These are phyloP conservation scores for Lasiodiplodia citricola DNA, from an alignment of 2,329 filamentous ascomycete genomes.

Conservation along the genomic window DNA sequence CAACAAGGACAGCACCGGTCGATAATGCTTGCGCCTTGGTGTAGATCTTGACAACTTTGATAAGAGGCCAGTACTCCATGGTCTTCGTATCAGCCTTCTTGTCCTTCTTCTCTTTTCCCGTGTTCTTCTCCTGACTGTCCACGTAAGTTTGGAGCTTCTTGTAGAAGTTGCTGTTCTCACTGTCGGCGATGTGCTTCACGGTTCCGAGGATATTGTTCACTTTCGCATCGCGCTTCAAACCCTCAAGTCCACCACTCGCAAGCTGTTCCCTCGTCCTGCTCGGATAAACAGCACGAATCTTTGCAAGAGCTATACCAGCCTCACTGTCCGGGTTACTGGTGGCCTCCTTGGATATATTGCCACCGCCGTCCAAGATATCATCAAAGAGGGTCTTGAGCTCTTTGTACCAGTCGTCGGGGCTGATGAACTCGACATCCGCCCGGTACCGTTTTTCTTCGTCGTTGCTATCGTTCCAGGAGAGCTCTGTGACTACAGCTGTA, in stretches of 20 bases:
- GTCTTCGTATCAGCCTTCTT: constrained; percentile 33
- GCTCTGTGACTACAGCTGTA: constrained; percentile 66
- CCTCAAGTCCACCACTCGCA: constrained; percentile 43
- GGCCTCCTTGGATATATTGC: constrained; percentile 43
- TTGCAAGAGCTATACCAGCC: constrained; percentile 56
- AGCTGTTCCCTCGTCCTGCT: constrained; percentile 49
- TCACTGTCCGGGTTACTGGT: constrained; percentile 49
- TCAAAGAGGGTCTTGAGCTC: constrained; percentile 57
- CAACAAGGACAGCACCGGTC: constrained; percentile 62
- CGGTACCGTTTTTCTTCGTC: constrained; percentile 51
- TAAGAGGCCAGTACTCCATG: constrained; percentile 57
- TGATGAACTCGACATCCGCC: constrained; percentile 65
- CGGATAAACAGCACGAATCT: constrained; percentile 58
- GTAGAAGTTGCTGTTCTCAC: constrained; percentile 51
- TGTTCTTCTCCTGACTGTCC: constrained; percentile 60
- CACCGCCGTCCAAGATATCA: constrained; percentile 54
- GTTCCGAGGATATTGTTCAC: constrained; percentile 55
- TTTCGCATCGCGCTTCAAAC: constrained; percentile 41
- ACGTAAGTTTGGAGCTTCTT: constrained; percentile 56
- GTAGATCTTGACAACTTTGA: constrained; percentile 60
- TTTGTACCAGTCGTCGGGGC: constrained; percentile 56
- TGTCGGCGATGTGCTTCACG: constrained; percentile 47
- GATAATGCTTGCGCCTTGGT: constrained; percentile 57
- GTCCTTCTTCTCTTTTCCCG: constrained; percentile 39
- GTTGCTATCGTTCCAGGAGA: constrained; percentile 59